Conservation (phyloP, 2,329 filamentous ascomycete species). For the Allantophomopsis lycopodina region DNA sequence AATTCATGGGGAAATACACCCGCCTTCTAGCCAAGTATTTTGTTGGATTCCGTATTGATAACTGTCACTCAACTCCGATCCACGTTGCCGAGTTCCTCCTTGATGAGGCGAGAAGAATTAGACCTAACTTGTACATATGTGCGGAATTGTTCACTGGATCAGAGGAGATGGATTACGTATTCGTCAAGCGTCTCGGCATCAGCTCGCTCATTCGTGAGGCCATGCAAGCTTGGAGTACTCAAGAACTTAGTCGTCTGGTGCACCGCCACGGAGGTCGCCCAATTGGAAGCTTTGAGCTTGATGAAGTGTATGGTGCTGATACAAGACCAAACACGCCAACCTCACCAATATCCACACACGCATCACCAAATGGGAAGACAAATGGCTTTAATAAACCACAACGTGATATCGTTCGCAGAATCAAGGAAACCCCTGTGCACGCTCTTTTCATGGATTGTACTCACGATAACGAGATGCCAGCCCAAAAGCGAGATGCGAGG, state of each 20-base stretch:
- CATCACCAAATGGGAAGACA: constrained; percentile 11
- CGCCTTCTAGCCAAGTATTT: constrained; percentile 90
- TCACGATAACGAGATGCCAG: constrained; percentile 92
- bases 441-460: constrained; percentile 99
- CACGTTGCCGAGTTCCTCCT: constrained; percentile 91
- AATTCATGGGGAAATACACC: constrained; percentile 90
- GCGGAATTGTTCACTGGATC: constrained; percentile 93
- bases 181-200: constrained; percentile 83
- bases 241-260: constrained; percentile 80
- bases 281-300: constrained; percentile 94
- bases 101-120: constrained; percentile 79
- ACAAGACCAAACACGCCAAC: constrained; percentile 17
- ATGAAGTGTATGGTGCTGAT: constrained; percentile 60
- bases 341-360: neutral
- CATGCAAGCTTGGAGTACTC: constrained; percentile 97
- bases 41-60: constrained; percentile 90
- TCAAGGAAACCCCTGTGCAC: constrained; percentile 80
- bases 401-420: constrained; percentile 50
- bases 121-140: constrained; percentile 80
- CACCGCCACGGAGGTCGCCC: constrained; percentile 88
- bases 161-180: constrained; percentile 91
- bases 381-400: constrained; percentile 19
- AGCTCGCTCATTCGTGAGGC: constrained; percentile 90
- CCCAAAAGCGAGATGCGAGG: constrained; percentile 85
- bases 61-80: constrained; percentile 91